These are phyloP conservation scores for Cyberlindnera xishuangbannaensis DNA, from an alignment of 805 yeast species.

Conservation along the genomic window DNA sequence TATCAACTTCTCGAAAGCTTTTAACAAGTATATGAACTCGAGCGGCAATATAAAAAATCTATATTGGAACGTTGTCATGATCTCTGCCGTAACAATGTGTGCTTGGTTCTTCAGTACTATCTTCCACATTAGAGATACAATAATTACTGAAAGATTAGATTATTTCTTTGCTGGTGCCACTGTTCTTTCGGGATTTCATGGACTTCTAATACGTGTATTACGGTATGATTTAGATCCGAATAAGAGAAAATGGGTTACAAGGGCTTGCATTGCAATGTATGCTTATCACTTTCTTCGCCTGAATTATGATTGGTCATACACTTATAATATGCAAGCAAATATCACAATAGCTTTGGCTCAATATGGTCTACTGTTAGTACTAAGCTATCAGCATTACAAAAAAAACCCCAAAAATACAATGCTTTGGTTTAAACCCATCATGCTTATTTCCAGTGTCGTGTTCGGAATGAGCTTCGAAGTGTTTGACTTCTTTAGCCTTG, in stretches of 20 bases:
- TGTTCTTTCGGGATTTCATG: conserved; percentile 74
- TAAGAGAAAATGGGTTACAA: conserved; percentile 32
- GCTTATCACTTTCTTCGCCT: conserved; percentile 61
- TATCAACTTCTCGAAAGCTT: conserved; percentile 35
- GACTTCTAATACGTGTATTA: conserved; percentile 54
- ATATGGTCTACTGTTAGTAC: conserved; percentile 37
- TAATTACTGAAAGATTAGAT: conserved; percentile 78
- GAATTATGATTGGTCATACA: conserved; percentile 74
- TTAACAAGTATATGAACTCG: conserved; percentile 3
- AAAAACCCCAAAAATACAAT: conserved; percentile 9
- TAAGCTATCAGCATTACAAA: conserved; percentile 29
- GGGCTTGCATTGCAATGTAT: conserved; percentile 45
- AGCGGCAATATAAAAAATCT: conserved; percentile 13
- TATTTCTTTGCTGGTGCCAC: conserved; percentile 92
- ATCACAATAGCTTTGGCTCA: conserved; percentile 74
- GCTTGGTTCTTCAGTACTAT: conserved; percentile 88
- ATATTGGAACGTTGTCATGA: conserved; percentile 34
- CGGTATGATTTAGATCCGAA: conserved; percentile 44
- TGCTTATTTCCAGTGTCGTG: conserved; percentile 46
- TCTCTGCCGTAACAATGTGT: conserved; percentile 62
- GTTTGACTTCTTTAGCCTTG: conserved; percentile 78
- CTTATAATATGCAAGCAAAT: conserved; percentile 91
- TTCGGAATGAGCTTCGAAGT: conserved; percentile 86
- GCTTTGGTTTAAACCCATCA: conserved; percentile 41
- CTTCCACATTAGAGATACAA: conserved; percentile 82